Base-by-base conservation (phyloP, 768 basidiomycete species). In the Tylopilus plumbeoviolaceoides region DNA sequence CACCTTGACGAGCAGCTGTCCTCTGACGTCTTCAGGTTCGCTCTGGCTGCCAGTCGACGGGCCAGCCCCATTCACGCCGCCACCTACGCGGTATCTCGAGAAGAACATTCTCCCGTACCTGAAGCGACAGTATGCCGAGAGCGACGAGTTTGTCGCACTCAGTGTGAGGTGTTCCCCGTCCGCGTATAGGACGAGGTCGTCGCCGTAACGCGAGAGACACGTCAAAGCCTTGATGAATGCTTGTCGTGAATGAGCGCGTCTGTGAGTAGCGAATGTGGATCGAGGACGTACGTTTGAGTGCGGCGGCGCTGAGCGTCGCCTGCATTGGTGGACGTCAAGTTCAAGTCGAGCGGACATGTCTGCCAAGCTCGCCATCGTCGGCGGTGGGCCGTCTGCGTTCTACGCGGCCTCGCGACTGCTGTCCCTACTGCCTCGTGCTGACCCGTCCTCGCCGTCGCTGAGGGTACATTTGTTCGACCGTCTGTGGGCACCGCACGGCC, bases 381-480 rank as follows among this genome's bases (percentile, higher is more conserved):
- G 95, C n/a, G 89, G 83, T 7, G 95, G 95, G 0, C 95, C 95
- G 0, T 93, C 95, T n/a, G 92, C 88, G 0, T 97, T 98, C 74
- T 99, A 97, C 71, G 86, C 90, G 17, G 93, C 93, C 12, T 88
- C 90, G 5, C 76, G 95, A 2, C 68, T 98, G n/a, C 77, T 98
- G 42, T 81, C 85, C 23, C 73, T 80, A 7, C 67, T 85, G 5
- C 80, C 23, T 5, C 23, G 23, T 23, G 23, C 23, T 5, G 23
- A 23, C 23, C 23, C 84, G 39, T 60, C 62, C n/a, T 57, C 69
- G 3, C 68, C 64, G 30, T 73, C 72, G 31, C 63, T 82, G n/a
- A 70, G 73, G 47, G 80, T 98, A 14, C 92, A 98, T 66, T 71
- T 99, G 64, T 99, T 84, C 66, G 95, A 99, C 72, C 79, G 91